Evolutionary conservation across 73 alveolate species (phyloP).

Genomic region (Paramecium primaurelia): DNA sequence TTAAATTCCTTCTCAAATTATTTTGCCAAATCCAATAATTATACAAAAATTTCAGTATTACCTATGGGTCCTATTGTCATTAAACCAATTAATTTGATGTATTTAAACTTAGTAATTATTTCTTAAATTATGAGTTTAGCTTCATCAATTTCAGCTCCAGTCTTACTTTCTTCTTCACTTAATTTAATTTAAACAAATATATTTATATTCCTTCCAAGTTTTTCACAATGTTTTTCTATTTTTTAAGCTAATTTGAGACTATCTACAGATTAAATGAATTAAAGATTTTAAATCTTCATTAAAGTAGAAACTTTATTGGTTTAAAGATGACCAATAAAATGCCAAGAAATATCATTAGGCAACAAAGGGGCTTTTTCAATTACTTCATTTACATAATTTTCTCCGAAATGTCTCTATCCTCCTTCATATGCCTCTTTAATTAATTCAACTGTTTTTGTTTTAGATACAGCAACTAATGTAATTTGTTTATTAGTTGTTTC

Average conservation of each 20-base stretch:
- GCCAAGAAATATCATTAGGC: constrained; percentile 93
- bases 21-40: constrained; percentile 71
- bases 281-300: constrained; percentile 58
- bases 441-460: constrained; percentile 79
- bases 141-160: constrained; percentile 75
- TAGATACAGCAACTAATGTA: constrained; percentile 76
- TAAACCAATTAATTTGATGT: constrained; percentile 79
- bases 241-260: constrained; percentile 80
- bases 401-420: constrained; percentile 93
- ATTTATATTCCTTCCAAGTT: constrained; percentile 61
- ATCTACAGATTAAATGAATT: constrained; percentile 85
- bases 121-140: constrained; percentile 63
- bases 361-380: constrained; percentile 74
- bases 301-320: constrained; percentile 84
- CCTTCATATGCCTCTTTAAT: constrained; percentile 81
- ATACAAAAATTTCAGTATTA: constrained; percentile 77
- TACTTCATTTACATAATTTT: constrained; percentile 90
- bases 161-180: constrained; percentile 79
- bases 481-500: not conserved
- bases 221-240: constrained; percentile 77
- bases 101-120: constrained; percentile 71
- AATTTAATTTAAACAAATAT: constrained; percentile 81
- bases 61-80: constrained; percentile 93
- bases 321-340: constrained; percentile 94
- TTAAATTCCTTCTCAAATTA: constrained; percentile 72